Evolutionary conservation across 371 early-diverging fungal species (phyloP).

Genomic region (Apophysomyces sp.): DNA sequence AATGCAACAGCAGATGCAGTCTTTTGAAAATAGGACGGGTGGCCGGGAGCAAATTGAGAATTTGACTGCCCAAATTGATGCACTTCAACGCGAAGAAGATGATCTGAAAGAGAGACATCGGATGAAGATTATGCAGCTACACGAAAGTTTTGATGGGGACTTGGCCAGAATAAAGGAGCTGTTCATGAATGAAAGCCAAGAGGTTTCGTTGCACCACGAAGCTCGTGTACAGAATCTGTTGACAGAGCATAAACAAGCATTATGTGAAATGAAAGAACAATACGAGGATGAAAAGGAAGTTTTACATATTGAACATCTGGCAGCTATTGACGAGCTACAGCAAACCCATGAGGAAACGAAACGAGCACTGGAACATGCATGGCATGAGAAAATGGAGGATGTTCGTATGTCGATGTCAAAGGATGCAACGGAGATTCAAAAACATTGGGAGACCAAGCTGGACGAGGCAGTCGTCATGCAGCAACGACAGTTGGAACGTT

Average conservation of each 20-base stretch:
- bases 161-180: slow-evolving; percentile 12
- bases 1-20: slow-evolving; percentile 7
- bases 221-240: slow-evolving; percentile 27
- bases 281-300: slow-evolving; percentile 26
- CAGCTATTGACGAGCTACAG: slow-evolving; percentile 11
- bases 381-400: slow-evolving; percentile 35
- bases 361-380: slow-evolving; percentile 7
- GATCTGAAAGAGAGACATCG: neutral
- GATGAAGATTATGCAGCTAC: neutral
- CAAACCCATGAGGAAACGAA: slow-evolving; percentile 8
- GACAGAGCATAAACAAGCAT: slow-evolving; percentile 24
- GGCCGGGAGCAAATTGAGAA: neutral
- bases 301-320: slow-evolving; percentile 24
- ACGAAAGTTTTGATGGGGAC: slow-evolving; percentile 7
- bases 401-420: slow-evolving; percentile 33
- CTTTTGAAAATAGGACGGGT: neutral
- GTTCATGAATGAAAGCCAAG: slow-evolving; percentile 23
- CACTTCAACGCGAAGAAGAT: neutral
- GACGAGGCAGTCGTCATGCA: slow-evolving; percentile 13
- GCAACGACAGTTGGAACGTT: slow-evolving; percentile 6
- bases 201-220: slow-evolving; percentile 28
- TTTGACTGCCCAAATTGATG: neutral
- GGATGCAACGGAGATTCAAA: slow-evolving; percentile 31
- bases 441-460: slow-evolving; percentile 34
- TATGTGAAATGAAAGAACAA: slow-evolving; percentile 18